Evolutionary conservation across 495 filamentous ascomycete species (phyloP), one percentile per base, ranked within the genome.

Genomic region (Penicilliopsis zonata): DNA sequence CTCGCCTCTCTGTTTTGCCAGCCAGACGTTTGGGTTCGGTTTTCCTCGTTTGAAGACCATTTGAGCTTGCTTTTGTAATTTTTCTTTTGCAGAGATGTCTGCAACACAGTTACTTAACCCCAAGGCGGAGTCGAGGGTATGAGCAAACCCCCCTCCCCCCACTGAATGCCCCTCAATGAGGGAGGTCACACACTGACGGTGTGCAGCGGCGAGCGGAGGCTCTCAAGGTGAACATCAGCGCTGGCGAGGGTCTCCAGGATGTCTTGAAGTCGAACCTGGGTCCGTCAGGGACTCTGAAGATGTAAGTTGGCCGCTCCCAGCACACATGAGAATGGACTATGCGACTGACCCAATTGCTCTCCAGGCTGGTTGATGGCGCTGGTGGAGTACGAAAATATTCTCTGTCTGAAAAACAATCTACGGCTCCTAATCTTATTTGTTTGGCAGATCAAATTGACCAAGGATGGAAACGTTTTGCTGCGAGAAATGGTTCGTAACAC

Each of bases 101-200:
- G 90, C 90, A 38, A 86, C 90, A 33, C 88, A 95, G 69, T 74
- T 98, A 47, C 78, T 98, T 15, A 98, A 98, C 55, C 88, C 88
- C 20, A 96, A 96, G 63, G 90, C 90, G 46, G 90, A 98, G 65
- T 94, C 86, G 28, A 75, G 93, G 59, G 87, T 92, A 65, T 46
- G 78, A 22, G 31, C 31, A n/a, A n/a, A n/a, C n/a, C n/a, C n/a
- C n/a, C n/a, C n/a, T 47, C 29, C 29, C 42, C 33, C 35, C 41
- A 40, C 38, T 38, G 47, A 36, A 41, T 42, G 43, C 49, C 44
- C 37, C 43, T 46, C 40, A 40, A 37, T 40, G 46, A 42, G n/a
- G n/a, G 38, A 51, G 46, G 46, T 50, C 35, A 40, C 30, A 35
- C 50, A 57, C 55, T 69, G 58, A 62, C 57, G 61, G 40, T 44